Evolutionary conservation across 2,329 filamentous ascomycete species (phyloP), one percentile per base, ranked within the genome.

Genomic region (Nothomitra cinnamomea): DNA sequence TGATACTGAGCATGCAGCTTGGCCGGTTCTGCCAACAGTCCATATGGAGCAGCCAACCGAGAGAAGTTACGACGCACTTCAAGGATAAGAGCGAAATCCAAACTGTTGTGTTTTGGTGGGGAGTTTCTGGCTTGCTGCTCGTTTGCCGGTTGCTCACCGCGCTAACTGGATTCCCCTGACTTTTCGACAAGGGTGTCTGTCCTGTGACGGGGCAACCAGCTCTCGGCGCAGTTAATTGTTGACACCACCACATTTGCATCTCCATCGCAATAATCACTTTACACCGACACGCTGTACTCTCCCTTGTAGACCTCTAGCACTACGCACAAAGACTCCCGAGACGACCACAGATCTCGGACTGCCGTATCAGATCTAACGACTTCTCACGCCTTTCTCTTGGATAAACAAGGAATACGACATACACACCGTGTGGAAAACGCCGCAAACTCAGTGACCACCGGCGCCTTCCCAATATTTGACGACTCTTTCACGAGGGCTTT

Each of bases 61-160:
- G 28, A 32, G 28, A 32, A 32, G 28, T 32, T 32, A 32, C 28
- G 28, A 25, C 28, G 3, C 21, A n/a, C 12, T 25, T 28, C 43
- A 3, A 35, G 19, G 45, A 49, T 45, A 17, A 12, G 6, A 13
- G 17, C 13, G 38, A 41, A 19, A 6, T 41, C 22, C 7, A 49
- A 24, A 35, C 17, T 49, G 45, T 49, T 49, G 45, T 25, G 43
- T 49, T 49, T 35, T 49, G 45, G 45, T 49, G 45, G 45, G 45
- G 45, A 49, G 24, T 25, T 45, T 45, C 42, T 19, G 21, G 5
- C 42, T 19, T 6, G 5, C 22, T 28, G 43, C 43, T 17, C 21
- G 28, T 32, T 47, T 47, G 22, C 19, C 22, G 8, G 21, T 25
- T 24, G 43, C 43, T 45, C 25, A 21, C 21, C 43, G 21, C 45